Evolutionary conservation across 148 eudicot genomes (phyloP).

Genomic region (Persicaria tinctoria): DNA sequence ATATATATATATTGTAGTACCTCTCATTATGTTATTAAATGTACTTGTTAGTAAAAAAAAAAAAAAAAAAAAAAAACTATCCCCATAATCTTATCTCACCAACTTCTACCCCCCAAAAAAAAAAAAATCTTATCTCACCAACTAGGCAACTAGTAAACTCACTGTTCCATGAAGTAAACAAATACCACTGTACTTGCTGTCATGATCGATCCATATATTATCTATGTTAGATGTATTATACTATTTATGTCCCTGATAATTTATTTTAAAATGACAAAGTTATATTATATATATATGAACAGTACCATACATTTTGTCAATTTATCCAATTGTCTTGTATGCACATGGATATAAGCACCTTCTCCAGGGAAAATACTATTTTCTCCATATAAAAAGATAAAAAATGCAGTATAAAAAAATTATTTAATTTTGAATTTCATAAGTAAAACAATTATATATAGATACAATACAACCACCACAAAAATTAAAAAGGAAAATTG

Average conservation of each 20-base stretch:
- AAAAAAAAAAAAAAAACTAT: too few relatives aligned
- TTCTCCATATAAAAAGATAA: not conserved
- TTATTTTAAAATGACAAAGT: too few relatives aligned
- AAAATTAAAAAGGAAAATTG: not conserved
- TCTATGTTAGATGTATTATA: conserved; percentile 3
- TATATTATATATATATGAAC: not conserved
- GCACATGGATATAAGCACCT: conserved; percentile 3
- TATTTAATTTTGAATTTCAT: not conserved
- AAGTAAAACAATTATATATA: not conserved
- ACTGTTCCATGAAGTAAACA: not conserved
- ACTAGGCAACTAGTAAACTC: not conserved
- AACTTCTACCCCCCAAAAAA: not conserved
- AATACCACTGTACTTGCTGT: not conserved
- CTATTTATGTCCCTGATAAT: not conserved
- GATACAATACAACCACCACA: not conserved
- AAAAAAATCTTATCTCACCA: not conserved
- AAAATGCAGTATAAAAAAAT: not conserved
- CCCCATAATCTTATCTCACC: not conserved
- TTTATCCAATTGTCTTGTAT: not conserved
- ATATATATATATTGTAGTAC: too few relatives aligned
- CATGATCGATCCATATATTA: not conserved
- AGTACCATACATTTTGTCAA: conserved; percentile 1
- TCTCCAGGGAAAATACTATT: not conserved
- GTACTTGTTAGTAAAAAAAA: too few relatives aligned
- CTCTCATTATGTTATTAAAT: too few relatives aligned